Base-by-base conservation (phyloP, 164 flowering plant species). In the Hamamelis virginiana region DNA sequence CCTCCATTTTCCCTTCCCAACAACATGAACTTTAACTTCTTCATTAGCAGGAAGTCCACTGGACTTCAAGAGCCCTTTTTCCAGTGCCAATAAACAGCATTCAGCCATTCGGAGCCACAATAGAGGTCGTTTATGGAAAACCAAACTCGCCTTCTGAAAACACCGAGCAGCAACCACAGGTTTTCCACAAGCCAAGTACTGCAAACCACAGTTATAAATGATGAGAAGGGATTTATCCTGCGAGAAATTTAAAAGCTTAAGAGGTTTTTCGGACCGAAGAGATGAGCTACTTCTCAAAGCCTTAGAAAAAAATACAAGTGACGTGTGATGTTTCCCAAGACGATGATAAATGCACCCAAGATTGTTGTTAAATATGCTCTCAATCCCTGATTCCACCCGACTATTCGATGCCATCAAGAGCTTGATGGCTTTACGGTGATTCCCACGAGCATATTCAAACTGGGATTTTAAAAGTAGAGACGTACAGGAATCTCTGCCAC, bases 21-120 rank as follows among this genome's bases (percentile, higher is more conserved):
- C 67, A 66, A 92, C 94, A 72, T 77, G 83, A 60, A 85, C 76
- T 69, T 62, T 77, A 66, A 86, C 60, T 59, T 87, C 84, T 55
- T 69, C 74, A 41, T 71, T 75, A 16, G 73, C 66, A 16, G 70
- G 50, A 41, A 62, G 57, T 13, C 63, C 68, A 70, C 57, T 61
- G 28, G 82, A 69, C 41, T 77, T 69, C 52, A 86, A 26, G 1
- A 86, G 80, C 53, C 96, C 97, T 84, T 84, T 88, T 74, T 87
- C 89, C 28, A 82, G 67, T 0, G 94, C 97, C 87, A 93, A 78
- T 26, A 96, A 53, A 70, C 95, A 93, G 77, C 99, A 96, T 68
- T 96, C 99, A 52, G 98, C 91, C 68, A 96, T 77, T 64, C 98
- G 80, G 23, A 96, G 81, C 99, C 99, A 96, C 57, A 92, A 70